phyloP scores from a whole-genome alignment of 2,329 filamentous ascomycete species.

The Curvularia lunata region DNA sequence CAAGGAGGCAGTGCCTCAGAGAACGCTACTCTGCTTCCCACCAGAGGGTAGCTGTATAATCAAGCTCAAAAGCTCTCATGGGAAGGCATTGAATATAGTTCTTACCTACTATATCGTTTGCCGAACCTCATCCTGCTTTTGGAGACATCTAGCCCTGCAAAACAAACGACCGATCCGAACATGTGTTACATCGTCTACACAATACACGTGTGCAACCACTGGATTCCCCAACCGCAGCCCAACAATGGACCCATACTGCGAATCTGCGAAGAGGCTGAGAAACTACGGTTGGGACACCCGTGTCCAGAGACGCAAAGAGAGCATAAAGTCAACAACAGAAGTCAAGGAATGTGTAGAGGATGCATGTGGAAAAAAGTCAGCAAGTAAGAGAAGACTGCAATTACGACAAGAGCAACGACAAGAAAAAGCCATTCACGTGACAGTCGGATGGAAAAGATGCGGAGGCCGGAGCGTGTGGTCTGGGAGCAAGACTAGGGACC shows the following conservation, averaged over 20 bases:
- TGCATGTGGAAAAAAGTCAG: conserved; percentile 38
- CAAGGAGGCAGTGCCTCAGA: not conserved
- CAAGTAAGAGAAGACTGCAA: conserved; percentile 7
- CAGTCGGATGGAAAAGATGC: not conserved
- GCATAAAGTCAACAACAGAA: conserved; percentile 40
- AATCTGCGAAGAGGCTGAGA: conserved; percentile 39
- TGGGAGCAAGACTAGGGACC: not conserved
- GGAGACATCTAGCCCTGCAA: not conserved
- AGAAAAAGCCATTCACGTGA: not conserved
- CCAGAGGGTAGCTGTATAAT: not conserved
- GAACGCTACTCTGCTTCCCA: not conserved
- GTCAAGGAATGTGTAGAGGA: conserved; percentile 40
- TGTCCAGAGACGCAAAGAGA: conserved; percentile 38
- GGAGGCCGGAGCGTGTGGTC: not conserved
- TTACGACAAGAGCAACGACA: conserved; percentile 3
- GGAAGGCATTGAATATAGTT: not conserved
- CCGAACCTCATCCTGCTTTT: not conserved
- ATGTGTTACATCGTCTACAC: conserved; percentile 46
- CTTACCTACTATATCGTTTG: not conserved
- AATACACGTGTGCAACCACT: conserved; percentile 41
- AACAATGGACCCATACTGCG: conserved; percentile 37
- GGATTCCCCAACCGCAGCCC: conserved; percentile 39
- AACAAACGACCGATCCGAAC: conserved; percentile 5
- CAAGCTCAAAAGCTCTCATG: not conserved
- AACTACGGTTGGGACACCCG: conserved; percentile 33